A percentile compares a stretch with the other conserved stretches of the same genome.
These are phyloP conservation scores for Prunus fruticosa DNA, from an alignment of 306 rosid species.

Conservation along the genomic window DNA sequence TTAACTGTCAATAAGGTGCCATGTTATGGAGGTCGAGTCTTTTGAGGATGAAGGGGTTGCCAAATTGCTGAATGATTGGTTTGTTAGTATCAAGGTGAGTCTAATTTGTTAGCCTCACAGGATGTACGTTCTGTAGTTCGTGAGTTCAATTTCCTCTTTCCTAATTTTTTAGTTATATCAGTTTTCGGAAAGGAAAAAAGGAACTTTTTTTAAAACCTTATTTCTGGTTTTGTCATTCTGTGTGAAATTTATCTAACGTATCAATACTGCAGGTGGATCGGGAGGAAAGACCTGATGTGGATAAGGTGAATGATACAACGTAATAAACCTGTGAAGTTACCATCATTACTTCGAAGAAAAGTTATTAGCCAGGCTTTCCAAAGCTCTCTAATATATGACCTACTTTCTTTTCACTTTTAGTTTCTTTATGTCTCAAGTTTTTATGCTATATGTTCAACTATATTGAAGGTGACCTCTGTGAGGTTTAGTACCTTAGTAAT, in stretches of 20 bases:
- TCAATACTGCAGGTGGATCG: slow-evolving; percentile 76
- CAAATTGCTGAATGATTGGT: slow-evolving; percentile 80
- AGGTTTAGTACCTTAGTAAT: background rate
- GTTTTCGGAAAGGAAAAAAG: background rate
- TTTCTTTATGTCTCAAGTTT: background rate
- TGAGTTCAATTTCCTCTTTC: background rate
- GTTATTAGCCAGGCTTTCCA: background rate
- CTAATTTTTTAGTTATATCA: background rate
- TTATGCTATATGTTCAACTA: background rate
- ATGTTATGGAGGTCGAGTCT: slow-evolving; percentile 98
- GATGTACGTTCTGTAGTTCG: too few relatives aligned
- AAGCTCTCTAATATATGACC: background rate
- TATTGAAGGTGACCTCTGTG: background rate
- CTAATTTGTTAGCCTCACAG: background rate
- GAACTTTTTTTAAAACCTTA: background rate
- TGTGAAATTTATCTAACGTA: slow-evolving; percentile 20
- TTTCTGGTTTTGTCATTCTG: background rate
- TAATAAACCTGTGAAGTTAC: background rate
- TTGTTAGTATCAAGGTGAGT: slow-evolving; percentile 85
- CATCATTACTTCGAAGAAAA: background rate
- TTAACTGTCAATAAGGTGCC: slow-evolving; percentile 63
- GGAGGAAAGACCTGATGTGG: slow-evolving; percentile 97
- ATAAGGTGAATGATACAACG: slow-evolving; percentile 54
- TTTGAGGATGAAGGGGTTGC: slow-evolving; percentile 82
- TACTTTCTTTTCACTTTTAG: background rate